Base-by-base conservation (phyloP, 208 protist species). In the Leishmania amazonensis region DNA sequence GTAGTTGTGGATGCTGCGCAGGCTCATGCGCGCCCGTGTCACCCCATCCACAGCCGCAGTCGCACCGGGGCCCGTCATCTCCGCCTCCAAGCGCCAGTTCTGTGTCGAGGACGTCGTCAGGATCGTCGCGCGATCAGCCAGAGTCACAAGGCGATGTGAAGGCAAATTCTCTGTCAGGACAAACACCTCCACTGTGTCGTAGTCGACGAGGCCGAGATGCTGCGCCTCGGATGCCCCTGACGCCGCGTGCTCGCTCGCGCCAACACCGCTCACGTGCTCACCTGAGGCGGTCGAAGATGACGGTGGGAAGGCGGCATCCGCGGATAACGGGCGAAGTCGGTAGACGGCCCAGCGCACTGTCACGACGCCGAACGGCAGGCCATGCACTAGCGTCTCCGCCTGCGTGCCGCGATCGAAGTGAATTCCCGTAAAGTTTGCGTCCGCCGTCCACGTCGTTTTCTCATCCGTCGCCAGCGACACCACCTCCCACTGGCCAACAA, bases 271-370 rank as follows among this genome's bases (percentile, higher is more conserved):
- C 6, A 51, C 21, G 19, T 58, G 1, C 31, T 65, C 42, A 15
- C 19, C 70, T 28, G 53, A 58, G 51, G 51, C 45, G 11, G 73
- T 65, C n/a, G 28, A 80, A 42, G n/a, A 51, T 11, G 72, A 38
- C 71, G 8, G 74, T 54, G 17, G 47, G 8, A 0, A 28, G 8
- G 8, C 2, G 51, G 17, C 74, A 1, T 72, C 70, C 24, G 45
- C 17, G 24, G 40, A 38, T 51, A 31, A 15, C 13, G 45, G 79
- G 11, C 86, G 74, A 6, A 85, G 72, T 1, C 84, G 85, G 78
- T 97, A 97, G 49, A 97, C 85, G 47, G 91, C 85, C 94, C 94
- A 97, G 24, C 94, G 92, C 51, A 97, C 83, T 60, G 90, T 96
- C 58, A 97, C 83, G 40, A 97, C 89, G 42, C 94, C 94, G 83